Evolutionary conservation across 192 early-diverging fungal species (phyloP).

Genomic region (Coemansia sp.): DNA sequence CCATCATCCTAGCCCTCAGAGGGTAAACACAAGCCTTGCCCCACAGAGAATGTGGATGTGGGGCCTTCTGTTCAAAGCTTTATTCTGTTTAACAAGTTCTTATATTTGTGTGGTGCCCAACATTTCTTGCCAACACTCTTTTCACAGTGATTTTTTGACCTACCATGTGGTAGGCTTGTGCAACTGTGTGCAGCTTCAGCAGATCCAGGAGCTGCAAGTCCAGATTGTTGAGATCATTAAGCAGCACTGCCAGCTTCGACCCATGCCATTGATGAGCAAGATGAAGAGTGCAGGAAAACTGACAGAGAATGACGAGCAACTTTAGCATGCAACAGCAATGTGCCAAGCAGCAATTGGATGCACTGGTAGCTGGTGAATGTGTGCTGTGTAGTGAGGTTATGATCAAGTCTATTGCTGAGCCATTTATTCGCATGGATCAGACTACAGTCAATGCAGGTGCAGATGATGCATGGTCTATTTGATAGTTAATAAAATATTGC

Average conservation of each 20-base stretch:
- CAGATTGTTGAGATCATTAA: conserved; percentile 39
- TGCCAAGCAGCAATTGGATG: conserved; percentile 68
- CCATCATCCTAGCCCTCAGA: too few species aligned
- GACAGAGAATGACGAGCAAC: conserved; percentile 39
- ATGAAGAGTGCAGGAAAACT: conserved; percentile 4
- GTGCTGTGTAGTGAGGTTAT: conserved; percentile 94
- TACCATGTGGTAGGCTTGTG: conserved; percentile 57
- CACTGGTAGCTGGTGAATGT: conserved; percentile 84
- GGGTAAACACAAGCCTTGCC: too few species aligned
- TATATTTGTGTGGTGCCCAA: too few species aligned
- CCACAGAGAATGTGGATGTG: too few species aligned
- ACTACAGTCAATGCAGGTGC: conserved; percentile 15
- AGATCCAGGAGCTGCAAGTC: conserved; percentile 51
- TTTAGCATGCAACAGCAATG: conserved; percentile 45
- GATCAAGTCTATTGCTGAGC: conserved; percentile 84
- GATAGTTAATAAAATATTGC: not conserved
- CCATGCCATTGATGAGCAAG: conserved; percentile 27
- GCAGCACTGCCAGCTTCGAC: conserved; percentile 37
- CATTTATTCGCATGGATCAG: conserved; percentile 63
- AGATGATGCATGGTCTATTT: conserved; percentile 64
- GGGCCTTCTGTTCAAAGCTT: too few species aligned
- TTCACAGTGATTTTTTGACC: conserved; percentile 91
- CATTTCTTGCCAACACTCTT: conserved; percentile 93
- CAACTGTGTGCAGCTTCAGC: conserved; percentile 47
- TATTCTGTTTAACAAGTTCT: too few species aligned